Conservation (phyloP, 371 early-diverging fungal genomes). For the Mortierella sp. region DNA sequence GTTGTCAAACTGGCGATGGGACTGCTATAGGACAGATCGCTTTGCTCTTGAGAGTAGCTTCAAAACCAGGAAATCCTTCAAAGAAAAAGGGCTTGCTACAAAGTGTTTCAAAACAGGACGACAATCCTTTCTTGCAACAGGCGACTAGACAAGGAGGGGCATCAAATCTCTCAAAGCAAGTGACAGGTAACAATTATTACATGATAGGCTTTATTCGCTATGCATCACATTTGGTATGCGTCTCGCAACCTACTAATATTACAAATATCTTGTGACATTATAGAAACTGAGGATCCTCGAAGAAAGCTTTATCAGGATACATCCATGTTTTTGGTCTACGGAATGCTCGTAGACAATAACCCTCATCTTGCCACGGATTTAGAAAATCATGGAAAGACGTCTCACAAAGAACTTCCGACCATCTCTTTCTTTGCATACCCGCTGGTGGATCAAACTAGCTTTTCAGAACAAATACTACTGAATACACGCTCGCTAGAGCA, state of each 20-base stretch:
- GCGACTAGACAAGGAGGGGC: not conserved
- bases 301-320: slow-evolving; percentile 23
- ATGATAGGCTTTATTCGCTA: not conserved
- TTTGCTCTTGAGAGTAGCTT: slow-evolving; percentile 19
- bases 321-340: slow-evolving; percentile 40
- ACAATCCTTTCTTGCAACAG: slow-evolving; percentile 28
- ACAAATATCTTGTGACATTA: not conserved
- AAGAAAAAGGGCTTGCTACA: slow-evolving; percentile 16
- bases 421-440: slow-evolving; percentile 41
- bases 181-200: slow-evolving; percentile 7
- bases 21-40: slow-evolving; percentile 26
- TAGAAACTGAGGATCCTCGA: slow-evolving; percentile 1
- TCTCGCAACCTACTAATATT: not conserved
- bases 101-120: slow-evolving; percentile 12
- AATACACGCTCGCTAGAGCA: slow-evolving; percentile 21
- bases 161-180: not conserved
- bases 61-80: slow-evolving; percentile 7
- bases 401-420: not conserved
- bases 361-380: not conserved
- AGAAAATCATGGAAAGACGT: not conserved
- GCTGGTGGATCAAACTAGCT: slow-evolving; percentile 23
- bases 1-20: slow-evolving; percentile 2
- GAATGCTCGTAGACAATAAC: slow-evolving; percentile 16
- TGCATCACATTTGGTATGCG: not conserved
- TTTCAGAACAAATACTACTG: slow-evolving; percentile 22